These are phyloP conservation scores for Carex parvula DNA, from an alignment of 176 grass and related monocot genomes.

Conservation along the genomic window DNA sequence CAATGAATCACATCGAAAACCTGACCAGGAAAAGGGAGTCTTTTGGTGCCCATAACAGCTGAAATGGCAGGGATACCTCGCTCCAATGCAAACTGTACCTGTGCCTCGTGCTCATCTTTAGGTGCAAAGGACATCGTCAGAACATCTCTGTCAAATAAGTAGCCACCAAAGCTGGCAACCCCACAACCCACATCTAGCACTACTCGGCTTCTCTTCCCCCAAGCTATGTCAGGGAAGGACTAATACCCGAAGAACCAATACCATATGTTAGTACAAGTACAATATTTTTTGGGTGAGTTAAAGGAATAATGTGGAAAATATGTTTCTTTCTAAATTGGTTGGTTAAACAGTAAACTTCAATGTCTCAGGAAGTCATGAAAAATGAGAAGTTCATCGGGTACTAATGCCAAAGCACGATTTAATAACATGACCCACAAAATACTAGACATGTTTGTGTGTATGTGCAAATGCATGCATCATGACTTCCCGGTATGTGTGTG, in stretches of 20 bases:
- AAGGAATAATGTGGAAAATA: background rate
- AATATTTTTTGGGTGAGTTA: background rate
- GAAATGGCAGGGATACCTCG: conserved; percentile 98
- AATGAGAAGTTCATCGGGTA: background rate
- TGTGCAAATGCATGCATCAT: background rate
- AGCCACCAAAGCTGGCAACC: conserved; percentile 98
- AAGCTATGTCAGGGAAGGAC: conserved; percentile 87
- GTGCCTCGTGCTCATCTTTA: conserved; percentile 99
- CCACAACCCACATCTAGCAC: conserved; percentile 97
- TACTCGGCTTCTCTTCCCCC: conserved; percentile 76
- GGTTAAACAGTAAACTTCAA: background rate
- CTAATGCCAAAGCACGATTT: background rate
- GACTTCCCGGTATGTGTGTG: background rate
- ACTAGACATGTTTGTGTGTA: background rate
- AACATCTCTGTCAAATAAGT: conserved; percentile 95
- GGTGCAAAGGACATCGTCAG: conserved; percentile 98
- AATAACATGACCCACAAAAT: background rate
- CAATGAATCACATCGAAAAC: conserved; percentile 98
- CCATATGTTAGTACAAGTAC: background rate
- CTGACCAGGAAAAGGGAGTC: conserved; percentile 83
- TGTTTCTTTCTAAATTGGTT: conserved; percentile 8
- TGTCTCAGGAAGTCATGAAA: background rate
- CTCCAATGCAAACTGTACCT: conserved; percentile 98
- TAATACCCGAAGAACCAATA: conserved; percentile 16
- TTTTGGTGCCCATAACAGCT: conserved; percentile 97